Percentiles rank a stretch among this genome's conserved stretches.
Evolutionary conservation across 257 asterid genomes (phyloP).

Genomic region (Capsicum chinense): DNA sequence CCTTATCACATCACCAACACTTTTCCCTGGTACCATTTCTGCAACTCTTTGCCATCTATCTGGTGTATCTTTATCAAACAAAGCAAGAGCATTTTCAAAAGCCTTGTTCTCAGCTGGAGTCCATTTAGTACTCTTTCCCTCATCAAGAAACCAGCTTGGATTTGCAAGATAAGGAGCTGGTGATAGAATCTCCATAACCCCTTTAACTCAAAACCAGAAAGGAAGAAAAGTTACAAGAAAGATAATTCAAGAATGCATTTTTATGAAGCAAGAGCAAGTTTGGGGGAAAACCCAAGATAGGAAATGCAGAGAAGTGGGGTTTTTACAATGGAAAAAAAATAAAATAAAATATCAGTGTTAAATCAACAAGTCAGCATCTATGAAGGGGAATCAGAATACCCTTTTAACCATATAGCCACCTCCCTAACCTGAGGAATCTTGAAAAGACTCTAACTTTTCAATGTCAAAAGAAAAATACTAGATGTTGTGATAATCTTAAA

Average conservation of each 20-base stretch:
- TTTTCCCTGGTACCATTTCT: constrained; percentile 87
- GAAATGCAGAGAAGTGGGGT: constrained; percentile 49
- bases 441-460: constrained; percentile 50
- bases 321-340: constrained; percentile 49
- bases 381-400: constrained; percentile 76
- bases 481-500: constrained; percentile 36
- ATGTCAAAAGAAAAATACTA: constrained; percentile 47
- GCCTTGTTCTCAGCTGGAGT: constrained; percentile 85
- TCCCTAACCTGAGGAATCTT: constrained; percentile 66
- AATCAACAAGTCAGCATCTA: constrained; percentile 58
- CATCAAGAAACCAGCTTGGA: constrained; percentile 66
- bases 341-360: constrained; percentile 45
- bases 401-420: constrained; percentile 59
- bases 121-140: constrained; percentile 64
- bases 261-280: constrained; percentile 33
- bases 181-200: constrained; percentile 83
- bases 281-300: constrained; percentile 30
- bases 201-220: constrained; percentile 39
- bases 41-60: constrained; percentile 94
- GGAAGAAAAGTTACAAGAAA: neutral
- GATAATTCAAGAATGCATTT: constrained; percentile 3
- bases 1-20: constrained; percentile 72
- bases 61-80: constrained; percentile 80
- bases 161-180: constrained; percentile 60
- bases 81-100: constrained; percentile 89